phyloP scores from a whole-genome alignment of 2,329 filamentous ascomycete species.

The Cordyceps pruinosa region DNA sequence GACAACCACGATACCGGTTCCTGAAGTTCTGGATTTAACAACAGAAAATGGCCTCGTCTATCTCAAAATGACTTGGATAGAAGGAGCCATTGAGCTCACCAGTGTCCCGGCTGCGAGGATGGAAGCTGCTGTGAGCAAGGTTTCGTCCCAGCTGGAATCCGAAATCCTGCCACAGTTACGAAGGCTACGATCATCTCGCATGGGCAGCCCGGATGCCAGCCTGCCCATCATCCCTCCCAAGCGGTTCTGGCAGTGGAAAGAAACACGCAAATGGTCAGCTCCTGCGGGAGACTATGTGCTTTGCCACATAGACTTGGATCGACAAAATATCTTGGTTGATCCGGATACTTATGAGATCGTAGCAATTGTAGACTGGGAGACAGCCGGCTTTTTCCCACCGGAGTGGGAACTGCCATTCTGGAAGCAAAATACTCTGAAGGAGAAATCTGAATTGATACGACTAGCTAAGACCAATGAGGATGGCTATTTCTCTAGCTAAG shows the following conservation, averaged over 20 bases:
- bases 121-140: not conserved
- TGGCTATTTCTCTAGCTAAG: not conserved
- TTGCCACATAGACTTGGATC: not conserved
- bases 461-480: not conserved
- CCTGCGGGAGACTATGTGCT: not conserved
- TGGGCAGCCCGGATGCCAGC: not conserved
- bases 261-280: not conserved
- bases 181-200: not conserved
- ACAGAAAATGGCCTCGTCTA: not conserved
- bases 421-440: not conserved
- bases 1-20: not conserved
- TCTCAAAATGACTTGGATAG: not conserved
- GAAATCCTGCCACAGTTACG: not conserved
- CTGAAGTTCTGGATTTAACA: not conserved
- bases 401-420: not conserved
- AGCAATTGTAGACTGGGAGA: not conserved
- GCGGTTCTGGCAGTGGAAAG: not conserved
- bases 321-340: not conserved
- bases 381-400: not conserved
- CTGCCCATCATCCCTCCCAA: not conserved
- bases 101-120: not conserved
- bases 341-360: not conserved
- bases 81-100: not conserved
- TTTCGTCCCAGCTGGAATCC: not conserved
- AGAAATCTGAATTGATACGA: not conserved